These are phyloP conservation scores for Vaccinium macrocarpon DNA, from an alignment of 148 eudicot genomes.

Conservation along the genomic window DNA sequence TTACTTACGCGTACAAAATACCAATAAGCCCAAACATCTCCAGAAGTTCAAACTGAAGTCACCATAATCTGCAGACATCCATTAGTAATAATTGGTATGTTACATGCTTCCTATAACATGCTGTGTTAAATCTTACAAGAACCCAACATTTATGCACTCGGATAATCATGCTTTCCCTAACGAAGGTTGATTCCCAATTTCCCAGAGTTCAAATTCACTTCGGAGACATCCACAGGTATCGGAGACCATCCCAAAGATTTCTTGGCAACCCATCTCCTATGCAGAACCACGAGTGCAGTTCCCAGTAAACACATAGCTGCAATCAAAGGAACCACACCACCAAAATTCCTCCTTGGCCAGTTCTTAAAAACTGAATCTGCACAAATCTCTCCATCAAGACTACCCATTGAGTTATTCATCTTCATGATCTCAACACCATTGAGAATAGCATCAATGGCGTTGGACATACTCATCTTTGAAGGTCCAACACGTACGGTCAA, in stretches of 20 bases:
- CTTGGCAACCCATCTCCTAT: conserved; percentile 38
- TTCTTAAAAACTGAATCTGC: conserved; percentile 33
- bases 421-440: conserved; percentile 83
- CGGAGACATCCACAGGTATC: conserved; percentile 55
- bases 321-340: conserved; percentile 42
- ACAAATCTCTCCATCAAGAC: conserved; percentile 67
- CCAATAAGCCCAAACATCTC: neutral
- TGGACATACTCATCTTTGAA: conserved; percentile 49
- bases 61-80: neutral
- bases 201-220: conserved; percentile 34
- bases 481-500: conserved; percentile 60
- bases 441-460: conserved; percentile 59
- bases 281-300: conserved; percentile 56
- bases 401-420: conserved; percentile 63
- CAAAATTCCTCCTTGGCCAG: conserved; percentile 28
- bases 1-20: neutral
- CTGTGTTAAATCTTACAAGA: conserved; percentile 1
- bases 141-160: neutral
- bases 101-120: neutral
- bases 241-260: conserved; percentile 55
- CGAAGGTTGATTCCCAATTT: conserved; percentile 14
- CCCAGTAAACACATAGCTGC: conserved; percentile 59
- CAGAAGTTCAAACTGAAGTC: neutral
- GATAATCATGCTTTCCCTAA: conserved; percentile 18
- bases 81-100: neutral